Evolutionary conservation across 441 rosid genomes (phyloP), one percentile per base, ranked within the genome.

Genomic region (Eruca vesicaria): DNA sequence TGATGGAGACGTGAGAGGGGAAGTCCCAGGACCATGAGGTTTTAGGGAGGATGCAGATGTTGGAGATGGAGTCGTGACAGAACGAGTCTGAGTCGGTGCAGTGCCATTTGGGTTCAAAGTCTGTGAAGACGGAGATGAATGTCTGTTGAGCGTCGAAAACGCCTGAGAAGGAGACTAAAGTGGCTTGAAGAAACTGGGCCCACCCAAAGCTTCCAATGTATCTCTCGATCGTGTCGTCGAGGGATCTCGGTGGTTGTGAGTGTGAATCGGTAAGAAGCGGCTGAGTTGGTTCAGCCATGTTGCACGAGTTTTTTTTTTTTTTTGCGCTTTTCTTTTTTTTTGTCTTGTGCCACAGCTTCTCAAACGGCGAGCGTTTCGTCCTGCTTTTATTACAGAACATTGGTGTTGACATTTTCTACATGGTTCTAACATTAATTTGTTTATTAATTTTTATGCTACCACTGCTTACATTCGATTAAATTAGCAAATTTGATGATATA

Each of bases 131-230:
- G 38, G 85, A 86, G 14, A 92, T 82, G 81, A 89, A 90, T 0
- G 91, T 81, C 52, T 92, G 97, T 41, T 92, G 97, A 6, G 89
- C 94, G 32, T 92, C 96, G 36, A 92, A 90, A 23, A 84, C 68
- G 71, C 88, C 83, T 11, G 94, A 82, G 38, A 82, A n/a, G 0
- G 97, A 86, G 5, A 92, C 90, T n/a, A 90, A 62, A 2, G 82
- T 4, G 18, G 90, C 85, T 69, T 87, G 93, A 14, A 87, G 4
- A 65, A 92, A 75, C 66, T 92, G 93, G 9, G 79, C 76, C 78
- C 81, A 78, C 2, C 89, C 80, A 4, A 86, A 88, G 19, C 64
- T 80, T 77, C 83, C 88, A 0, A 87, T 75, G 68, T 78, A 84
- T 2, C 33, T 32, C 16, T 91, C 97, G 10, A 87, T 86, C 2